Evolutionary conservation across 345 rosid genomes (phyloP), one percentile per base, ranked within the genome.

Genomic region (Boechera retrofracta): DNA sequence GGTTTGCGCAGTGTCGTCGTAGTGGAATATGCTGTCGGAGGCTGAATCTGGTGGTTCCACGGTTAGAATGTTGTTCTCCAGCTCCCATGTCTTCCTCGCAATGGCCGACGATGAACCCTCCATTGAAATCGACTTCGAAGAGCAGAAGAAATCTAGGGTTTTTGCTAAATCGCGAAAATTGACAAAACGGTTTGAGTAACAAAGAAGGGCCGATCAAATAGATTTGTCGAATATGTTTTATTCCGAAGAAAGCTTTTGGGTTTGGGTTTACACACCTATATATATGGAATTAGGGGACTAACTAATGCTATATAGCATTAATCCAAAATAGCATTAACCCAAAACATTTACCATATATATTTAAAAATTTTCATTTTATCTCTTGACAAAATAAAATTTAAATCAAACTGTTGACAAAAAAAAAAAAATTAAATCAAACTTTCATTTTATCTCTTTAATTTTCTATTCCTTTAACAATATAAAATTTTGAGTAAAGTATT

Each of bases 81-180:
- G 88, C 72, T 96, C 98, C 99, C 99, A 96, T 41, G 98, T 96
- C 79, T 89, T 93, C 85, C 88, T 95, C 29, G 99, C 99, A 67
- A 93, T 89, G 21, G 67, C 74, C 24, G 91, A 85, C 3, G 90
- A 86, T 1, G 91, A 70, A 76, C 55, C 56, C 6, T 80, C 80
- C 82, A 80, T 79, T 28, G 57, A 31, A 54, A 73, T 64, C 63
- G 2, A 73, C 0, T 13, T 33, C n/a, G 26, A 58, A 15, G 7
- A 62, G 69, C 2, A 73, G 52, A 7, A 15, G 60, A 36, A 64
- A 41, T 63, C 71, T 74, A 64, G 69, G 69, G 49, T 35, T 53
- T 63, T 26, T 56, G 64, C 24, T 54, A 4, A 35, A 66, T 74
- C 32, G 65, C 7, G 33, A 12, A 13, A 31, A 55, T 52, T 15